Evolutionary conservation across 106 monocot species (phyloP), one percentile per base, ranked within the genome.

Genomic region (Hemerocallis citrina): DNA sequence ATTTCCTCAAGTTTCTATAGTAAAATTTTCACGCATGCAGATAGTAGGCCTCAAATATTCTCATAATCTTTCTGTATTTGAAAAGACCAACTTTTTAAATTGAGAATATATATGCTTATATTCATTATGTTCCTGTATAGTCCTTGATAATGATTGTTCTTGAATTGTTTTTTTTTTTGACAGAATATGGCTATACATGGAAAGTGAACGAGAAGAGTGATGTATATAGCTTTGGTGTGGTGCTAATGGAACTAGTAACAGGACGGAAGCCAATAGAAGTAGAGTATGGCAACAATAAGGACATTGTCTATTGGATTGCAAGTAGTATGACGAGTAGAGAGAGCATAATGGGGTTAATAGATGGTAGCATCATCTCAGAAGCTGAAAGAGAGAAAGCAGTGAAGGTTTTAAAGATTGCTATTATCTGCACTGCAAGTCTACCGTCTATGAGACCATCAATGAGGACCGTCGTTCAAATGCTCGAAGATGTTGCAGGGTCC

Each of bases 131-230:
- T 38, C 37, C 37, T 38, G 7, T 38, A 5, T 38, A 5, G 37
- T 6, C 37, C n/a, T n/a, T n/a, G n/a, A n/a, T n/a, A n/a, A n/a
- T n/a, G n/a, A n/a, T n/a, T n/a, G n/a, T n/a, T n/a, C n/a, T n/a
- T n/a, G n/a, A n/a, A n/a, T n/a, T n/a, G n/a, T n/a, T n/a, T n/a
- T n/a, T n/a, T n/a, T n/a, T n/a, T n/a, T n/a, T n/a, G 37, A 38
- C 70, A 76, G 85, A 85, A 55, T 85, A 80, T 31, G 80, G 76
- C 2, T 80, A 85, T 52, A 85, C 79, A 27, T 85, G 76, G 69
- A 80, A 73, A 45, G 76, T 85, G 75, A 85, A 57, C 39, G 85
- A 85, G 72, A 85, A 79, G 72, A 76, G 84, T 36, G 84, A 85
- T n/a, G n/a, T n/a, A n/a, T n/a, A n/a, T n/a, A n/a, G n/a, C n/a